phyloP scores from a whole-genome alignment of 495 filamentous ascomycete species.

The Podospora sp. region DNA sequence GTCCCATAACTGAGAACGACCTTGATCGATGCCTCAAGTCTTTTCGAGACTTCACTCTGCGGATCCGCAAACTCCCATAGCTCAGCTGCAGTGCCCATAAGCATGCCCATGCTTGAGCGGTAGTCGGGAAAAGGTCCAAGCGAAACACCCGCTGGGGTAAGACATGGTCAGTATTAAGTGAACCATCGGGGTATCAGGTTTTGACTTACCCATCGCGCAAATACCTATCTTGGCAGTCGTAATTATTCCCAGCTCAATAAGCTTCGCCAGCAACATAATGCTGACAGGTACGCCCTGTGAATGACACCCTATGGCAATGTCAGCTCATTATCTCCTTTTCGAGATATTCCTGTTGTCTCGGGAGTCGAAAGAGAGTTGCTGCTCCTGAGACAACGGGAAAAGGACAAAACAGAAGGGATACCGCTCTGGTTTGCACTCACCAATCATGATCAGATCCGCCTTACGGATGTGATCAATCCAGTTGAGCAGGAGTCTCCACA shows the following conservation, averaged over 20 bases:
- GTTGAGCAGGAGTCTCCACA: slow-evolving; percentile 93
- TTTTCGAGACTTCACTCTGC: slow-evolving; percentile 76
- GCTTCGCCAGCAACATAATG: slow-evolving; percentile 88
- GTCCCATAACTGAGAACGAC: slow-evolving; percentile 74
- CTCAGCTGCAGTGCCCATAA: slow-evolving; percentile 86
- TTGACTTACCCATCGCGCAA: slow-evolving; percentile 72
- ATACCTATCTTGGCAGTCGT: slow-evolving; percentile 70
- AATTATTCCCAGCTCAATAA: slow-evolving; percentile 78
- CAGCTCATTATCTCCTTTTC: too few relatives aligned
- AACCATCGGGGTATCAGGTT: neutral
- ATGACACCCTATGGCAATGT: too few relatives aligned
- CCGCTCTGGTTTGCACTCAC: too few relatives aligned
- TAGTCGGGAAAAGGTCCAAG: slow-evolving; percentile 89
- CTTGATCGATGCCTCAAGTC: slow-evolving; percentile 75
- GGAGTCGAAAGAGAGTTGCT: too few relatives aligned
- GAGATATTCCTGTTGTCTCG: too few relatives aligned
- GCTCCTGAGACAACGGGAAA: too few relatives aligned
- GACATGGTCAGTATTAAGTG: slow-evolving; percentile 10
- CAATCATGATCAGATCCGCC: slow-evolving; percentile 86
- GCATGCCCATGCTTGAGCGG: slow-evolving; percentile 70
- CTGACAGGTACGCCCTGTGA: slow-evolving; percentile 94
- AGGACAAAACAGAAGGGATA: too few relatives aligned
- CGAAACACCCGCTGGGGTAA: slow-evolving; percentile 76
- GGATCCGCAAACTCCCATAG: slow-evolving; percentile 88
- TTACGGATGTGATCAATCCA: slow-evolving; percentile 89